A percentile compares a stretch with the other conserved stretches of the same genome.
Conservation (phyloP, 2,329 filamentous ascomycete species). For the Botrytis squamosa region DNA sequence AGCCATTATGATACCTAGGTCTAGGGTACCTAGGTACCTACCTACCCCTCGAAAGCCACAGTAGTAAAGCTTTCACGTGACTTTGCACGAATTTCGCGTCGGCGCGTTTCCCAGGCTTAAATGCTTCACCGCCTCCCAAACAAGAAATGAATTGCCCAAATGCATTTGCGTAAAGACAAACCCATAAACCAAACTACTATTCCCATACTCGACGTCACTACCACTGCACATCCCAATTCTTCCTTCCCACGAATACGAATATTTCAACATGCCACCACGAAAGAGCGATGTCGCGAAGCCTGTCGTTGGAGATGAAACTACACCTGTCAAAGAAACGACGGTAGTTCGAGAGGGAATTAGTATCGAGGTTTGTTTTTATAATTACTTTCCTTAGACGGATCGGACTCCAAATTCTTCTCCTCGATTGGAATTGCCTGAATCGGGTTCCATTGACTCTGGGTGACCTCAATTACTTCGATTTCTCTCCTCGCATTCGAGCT, state of each 20-base stretch:
- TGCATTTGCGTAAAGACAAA: neutral
- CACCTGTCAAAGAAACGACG: constrained; percentile 32
- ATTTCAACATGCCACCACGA: constrained; percentile 51
- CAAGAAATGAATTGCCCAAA: constrained; percentile 3
- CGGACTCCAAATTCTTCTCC: neutral
- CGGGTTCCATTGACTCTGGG: too few relatives aligned
- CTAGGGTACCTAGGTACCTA: too few relatives aligned
- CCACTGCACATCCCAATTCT: constrained; percentile 5
- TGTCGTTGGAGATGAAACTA: constrained; percentile 44
- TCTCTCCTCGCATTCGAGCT: neutral
- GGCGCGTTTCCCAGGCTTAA: neutral
- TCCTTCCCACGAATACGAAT: neutral
- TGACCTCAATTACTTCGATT: neutral
- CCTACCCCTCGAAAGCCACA: neutral
- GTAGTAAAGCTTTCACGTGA: neutral
- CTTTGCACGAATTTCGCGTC: constrained; percentile 8
- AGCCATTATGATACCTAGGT: neutral
- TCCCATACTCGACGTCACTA: neutral
- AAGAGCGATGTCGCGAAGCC: constrained; percentile 54
- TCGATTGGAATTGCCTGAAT: neutral
- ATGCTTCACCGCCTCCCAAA: constrained; percentile 9
- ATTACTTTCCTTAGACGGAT: neutral
- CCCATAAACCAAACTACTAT: neutral
- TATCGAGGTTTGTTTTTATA: constrained; percentile 50
- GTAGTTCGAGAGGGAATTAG: constrained; percentile 37